A percentile compares a stretch with the other conserved stretches of the same genome.
Evolutionary conservation across 2,329 filamentous ascomycete species (phyloP).

Genomic region (Cordyceps javanica): DNA sequence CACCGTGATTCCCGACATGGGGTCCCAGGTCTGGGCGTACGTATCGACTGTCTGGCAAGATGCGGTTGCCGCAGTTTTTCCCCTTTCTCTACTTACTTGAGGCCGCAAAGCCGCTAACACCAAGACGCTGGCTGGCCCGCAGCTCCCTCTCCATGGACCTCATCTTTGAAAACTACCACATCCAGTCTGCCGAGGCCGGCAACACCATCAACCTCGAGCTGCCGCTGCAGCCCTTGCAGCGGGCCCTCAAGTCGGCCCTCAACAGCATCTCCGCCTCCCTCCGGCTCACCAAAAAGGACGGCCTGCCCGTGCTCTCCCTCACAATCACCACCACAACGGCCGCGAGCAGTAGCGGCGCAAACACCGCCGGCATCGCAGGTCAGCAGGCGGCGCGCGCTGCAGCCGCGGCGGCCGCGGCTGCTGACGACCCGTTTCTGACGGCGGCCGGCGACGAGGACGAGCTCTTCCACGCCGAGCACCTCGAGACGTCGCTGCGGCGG

Average conservation of each 20-base stretch:
- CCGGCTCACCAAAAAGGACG: slow-evolving; percentile 88
- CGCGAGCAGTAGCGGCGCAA: slow-evolving; percentile 28
- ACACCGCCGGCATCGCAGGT: slow-evolving; percentile 24
- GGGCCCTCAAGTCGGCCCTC: slow-evolving; percentile 83
- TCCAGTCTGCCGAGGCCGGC: slow-evolving; percentile 73
- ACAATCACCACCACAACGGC: slow-evolving; percentile 77
- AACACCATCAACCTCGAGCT: slow-evolving; percentile 97
- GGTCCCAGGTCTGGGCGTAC: slow-evolving; percentile 93
- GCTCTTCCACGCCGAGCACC: slow-evolving; percentile 42
- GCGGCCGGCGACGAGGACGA: slow-evolving; percentile 36
- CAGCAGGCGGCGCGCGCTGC: slow-evolving; percentile 20
- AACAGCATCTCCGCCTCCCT: slow-evolving; percentile 77
- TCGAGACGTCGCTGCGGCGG: slow-evolving; percentile 53
- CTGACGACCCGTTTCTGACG: slow-evolving; percentile 32
- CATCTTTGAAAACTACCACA: slow-evolving; percentile 79
- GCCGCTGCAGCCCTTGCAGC: slow-evolving; percentile 77
- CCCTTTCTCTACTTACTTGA: background rate
- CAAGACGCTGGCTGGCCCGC: background rate
- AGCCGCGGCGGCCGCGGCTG: slow-evolving; percentile 15
- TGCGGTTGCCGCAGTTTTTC: too few species aligned
- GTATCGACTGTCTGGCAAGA: too few species aligned
- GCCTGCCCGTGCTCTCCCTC: slow-evolving; percentile 77
- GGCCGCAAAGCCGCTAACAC: too few species aligned
- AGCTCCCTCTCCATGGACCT: slow-evolving; percentile 64
- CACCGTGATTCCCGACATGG: slow-evolving; percentile 90